Conservation (phyloP, 2,329 filamentous ascomycete species). For the Sclerotinia trifoliorum region DNA sequence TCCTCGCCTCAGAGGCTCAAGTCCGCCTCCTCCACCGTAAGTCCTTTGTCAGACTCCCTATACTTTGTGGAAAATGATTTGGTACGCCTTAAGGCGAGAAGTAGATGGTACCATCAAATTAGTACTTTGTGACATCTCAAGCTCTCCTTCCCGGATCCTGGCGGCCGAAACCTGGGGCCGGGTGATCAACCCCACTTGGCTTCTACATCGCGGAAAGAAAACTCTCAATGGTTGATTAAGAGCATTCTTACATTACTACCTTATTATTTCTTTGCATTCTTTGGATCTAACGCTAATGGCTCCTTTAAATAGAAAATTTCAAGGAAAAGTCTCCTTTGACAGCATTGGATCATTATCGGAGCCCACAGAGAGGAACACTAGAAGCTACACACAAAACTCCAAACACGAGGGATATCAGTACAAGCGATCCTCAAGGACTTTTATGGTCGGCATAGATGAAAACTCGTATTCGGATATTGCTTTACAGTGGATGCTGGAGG, state of each 20-base stretch:
- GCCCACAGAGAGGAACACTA: constrained; percentile 54
- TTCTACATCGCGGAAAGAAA: constrained; percentile 19
- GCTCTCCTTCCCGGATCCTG: constrained; percentile 18
- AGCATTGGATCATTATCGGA: constrained; percentile 65
- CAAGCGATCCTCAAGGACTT: constrained; percentile 66
- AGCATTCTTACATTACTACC: constrained; percentile 6
- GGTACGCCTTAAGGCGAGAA: not conserved
- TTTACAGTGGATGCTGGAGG: constrained; percentile 71
- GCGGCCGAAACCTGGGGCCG: constrained; percentile 20
- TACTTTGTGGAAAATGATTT: not conserved
- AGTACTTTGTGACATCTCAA: constrained; percentile 16
- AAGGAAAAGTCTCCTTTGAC: constrained; percentile 70
- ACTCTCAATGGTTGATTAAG: not conserved
- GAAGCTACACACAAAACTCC: constrained; percentile 67
- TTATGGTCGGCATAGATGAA: constrained; percentile 70
- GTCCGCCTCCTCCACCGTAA: constrained; percentile 43
- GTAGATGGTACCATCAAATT: constrained; percentile 1
- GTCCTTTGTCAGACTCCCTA: constrained; percentile 15
- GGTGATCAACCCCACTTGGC: constrained; percentile 24
- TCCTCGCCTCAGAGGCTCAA: constrained; percentile 21
- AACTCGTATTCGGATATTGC: constrained; percentile 75
- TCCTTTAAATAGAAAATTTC: constrained; percentile 51
- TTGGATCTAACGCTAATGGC: constrained; percentile 21
- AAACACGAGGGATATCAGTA: constrained; percentile 72
- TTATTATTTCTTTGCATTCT: not conserved